These are phyloP conservation scores for Excoecaria agallocha DNA, from an alignment of 345 rosid species.

Conservation along the genomic window DNA sequence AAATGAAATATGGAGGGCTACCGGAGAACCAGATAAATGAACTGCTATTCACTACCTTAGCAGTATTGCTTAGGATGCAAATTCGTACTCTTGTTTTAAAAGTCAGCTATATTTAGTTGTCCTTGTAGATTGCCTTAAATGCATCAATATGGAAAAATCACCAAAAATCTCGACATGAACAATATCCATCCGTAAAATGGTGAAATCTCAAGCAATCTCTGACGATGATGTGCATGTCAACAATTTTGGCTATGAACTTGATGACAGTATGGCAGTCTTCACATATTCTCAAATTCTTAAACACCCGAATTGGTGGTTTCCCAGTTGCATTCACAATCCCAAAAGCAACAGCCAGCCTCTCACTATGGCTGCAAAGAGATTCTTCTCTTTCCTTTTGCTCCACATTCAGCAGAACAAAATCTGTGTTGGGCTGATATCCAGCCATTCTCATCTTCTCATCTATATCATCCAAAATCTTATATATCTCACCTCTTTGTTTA, in stretches of 20 bases:
- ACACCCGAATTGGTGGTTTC: slow-evolving; percentile 21
- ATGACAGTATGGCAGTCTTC: slow-evolving; percentile 32
- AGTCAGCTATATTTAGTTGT: neutral
- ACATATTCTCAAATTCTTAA: slow-evolving; percentile 34
- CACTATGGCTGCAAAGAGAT: slow-evolving; percentile 31
- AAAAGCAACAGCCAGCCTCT: slow-evolving; percentile 34
- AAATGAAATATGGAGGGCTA: neutral
- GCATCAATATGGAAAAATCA: slow-evolving; percentile 10
- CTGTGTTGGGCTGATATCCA: slow-evolving; percentile 23
- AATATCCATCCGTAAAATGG: slow-evolving; percentile 33
- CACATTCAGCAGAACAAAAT: slow-evolving; percentile 29
- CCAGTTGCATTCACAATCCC: slow-evolving; percentile 19
- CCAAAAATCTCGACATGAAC: slow-evolving; percentile 36
- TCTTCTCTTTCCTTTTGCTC: slow-evolving; percentile 19
- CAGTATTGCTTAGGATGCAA: neutral
- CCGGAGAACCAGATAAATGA: no score
- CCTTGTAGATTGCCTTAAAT: neutral
- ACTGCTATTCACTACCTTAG: neutral
- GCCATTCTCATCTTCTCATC: slow-evolving; percentile 21
- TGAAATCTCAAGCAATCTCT: slow-evolving; percentile 36
- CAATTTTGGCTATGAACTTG: slow-evolving; percentile 31
- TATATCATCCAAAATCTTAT: slow-evolving; percentile 16
- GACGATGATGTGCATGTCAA: slow-evolving; percentile 19
- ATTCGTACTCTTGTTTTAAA: neutral
- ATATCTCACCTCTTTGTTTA: slow-evolving; percentile 8